Evolutionary conservation across 768 basidiomycete species (phyloP), one percentile per base, ranked within the genome.

Genomic region (Lepiota brunneoincarnata): DNA sequence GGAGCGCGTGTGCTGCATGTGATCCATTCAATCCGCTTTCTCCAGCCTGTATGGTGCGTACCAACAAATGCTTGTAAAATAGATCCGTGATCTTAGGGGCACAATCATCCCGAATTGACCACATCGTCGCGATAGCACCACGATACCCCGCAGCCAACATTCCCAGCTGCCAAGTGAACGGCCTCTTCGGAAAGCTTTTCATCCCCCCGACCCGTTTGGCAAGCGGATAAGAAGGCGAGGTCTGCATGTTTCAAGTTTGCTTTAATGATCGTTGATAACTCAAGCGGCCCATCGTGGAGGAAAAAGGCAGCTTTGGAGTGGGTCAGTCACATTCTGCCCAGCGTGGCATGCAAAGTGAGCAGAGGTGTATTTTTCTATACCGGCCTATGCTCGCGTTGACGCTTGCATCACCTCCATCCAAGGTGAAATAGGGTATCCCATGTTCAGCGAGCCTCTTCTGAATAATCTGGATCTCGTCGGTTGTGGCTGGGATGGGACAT

Each of bases 171-270:
- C 2, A 75, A 59, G 63, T 74, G 72, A 6, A 75, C 61, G 0
- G 62, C 49, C 49, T 61, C 49, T 9, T 65, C 59, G n/a, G 61
- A 41, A 7, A 58, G 50, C 4, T 55, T 56, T 11, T 63, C 54
- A 14, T 61, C 57, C 1, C 72, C 67, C 12, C 55, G 60, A 2
- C 70, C 69, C 12, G 70, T 76, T 49, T 75, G 65, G 52, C 75
- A 76, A 0, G 75, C 74, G 1, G 75, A 75, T 7, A 76, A 64
- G 58, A 74, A 70, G 1, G 72, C 75, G 24, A 76, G 58, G 31
- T 61, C 58, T 39, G 61, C 55, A 55, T 51, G 14, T 15, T 55
- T 40, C 57, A 66, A 37, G 56, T 58, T 26, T 5, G 54, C 23
- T 59, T 14, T 46, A 41, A 61, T 61, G 21, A 64, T 56, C 17